These are phyloP conservation scores for Penicillium sp. DNA, from an alignment of 2,329 filamentous ascomycete species.

Conservation along the genomic window DNA sequence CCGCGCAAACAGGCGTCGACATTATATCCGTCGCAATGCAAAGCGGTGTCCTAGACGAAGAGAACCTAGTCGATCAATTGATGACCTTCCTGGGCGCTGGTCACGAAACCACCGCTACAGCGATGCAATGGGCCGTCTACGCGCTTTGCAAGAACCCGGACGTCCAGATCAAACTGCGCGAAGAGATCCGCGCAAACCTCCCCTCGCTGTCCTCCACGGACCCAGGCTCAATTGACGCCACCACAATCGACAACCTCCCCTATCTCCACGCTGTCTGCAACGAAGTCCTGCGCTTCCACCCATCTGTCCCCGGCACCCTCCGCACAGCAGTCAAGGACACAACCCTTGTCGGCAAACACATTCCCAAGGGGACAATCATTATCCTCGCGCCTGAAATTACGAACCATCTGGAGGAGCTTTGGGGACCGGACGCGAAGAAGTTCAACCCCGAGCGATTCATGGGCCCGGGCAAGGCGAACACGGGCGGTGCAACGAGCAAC, in stretches of 20 bases:
- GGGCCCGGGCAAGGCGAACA: conserved; percentile 54
- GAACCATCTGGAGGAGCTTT: conserved; percentile 69
- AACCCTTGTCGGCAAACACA: conserved; percentile 61
- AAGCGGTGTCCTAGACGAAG: conserved; percentile 73
- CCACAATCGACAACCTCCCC: conserved; percentile 66
- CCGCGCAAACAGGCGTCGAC: conserved; percentile 56
- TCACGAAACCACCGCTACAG: conserved; percentile 76
- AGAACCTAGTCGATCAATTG: conserved; percentile 81
- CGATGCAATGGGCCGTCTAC: conserved; percentile 75
- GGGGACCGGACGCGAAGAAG: conserved; percentile 72
- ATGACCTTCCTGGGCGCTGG: conserved; percentile 87
- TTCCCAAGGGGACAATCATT: conserved; percentile 72
- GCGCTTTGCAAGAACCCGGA: conserved; percentile 67
- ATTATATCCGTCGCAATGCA: conserved; percentile 80
- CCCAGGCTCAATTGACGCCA: conserved; percentile 65
- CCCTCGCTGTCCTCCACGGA: conserved; percentile 58
- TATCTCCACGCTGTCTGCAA: conserved; percentile 79
- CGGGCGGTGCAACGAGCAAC: conserved; percentile 73
- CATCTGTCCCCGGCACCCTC: conserved; percentile 71
- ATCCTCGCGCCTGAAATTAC: conserved; percentile 66
- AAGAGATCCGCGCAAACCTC: conserved; percentile 65
- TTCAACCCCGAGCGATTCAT: conserved; percentile 84
- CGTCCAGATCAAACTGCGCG: conserved; percentile 66
- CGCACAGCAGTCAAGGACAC: conserved; percentile 69
- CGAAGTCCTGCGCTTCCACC: conserved; percentile 73